Base-by-base conservation (phyloP, 1,284 basidiomycete species). In the Ustilago trichophora region DNA sequence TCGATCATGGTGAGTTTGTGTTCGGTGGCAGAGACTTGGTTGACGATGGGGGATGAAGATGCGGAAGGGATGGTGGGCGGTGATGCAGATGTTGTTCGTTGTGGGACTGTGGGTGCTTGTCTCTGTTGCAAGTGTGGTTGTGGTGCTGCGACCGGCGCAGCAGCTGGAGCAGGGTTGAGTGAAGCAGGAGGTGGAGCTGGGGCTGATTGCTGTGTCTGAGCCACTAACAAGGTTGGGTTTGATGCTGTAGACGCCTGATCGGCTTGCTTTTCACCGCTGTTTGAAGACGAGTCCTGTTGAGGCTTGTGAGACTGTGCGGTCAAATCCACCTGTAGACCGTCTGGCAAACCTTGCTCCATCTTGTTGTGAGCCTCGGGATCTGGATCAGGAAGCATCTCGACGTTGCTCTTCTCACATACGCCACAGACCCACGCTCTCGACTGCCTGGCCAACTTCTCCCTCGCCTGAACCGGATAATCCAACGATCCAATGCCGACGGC, bases 401-500 rank as follows among this genome's bases (percentile, higher is more conserved):
- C 12, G 29, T 66, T 75, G 21, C 43, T 45, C 22, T 36, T 35
- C 7, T 40, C 55, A 43, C 73, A 77, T 3, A 51, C 27, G 0
- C 62, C 42, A 37, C 76, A 76, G 25, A 25, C 57, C 75, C 75
- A 78, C 12, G 6, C n/a, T 8, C 49, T 47, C 18, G 66, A 62
- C 31, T 60, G 55, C 7, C 18, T 25, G 15, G 78, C 78, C 22
- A 80, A 49, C 27, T 89, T 88, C n/a, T 93, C 89, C 19, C 92
- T 89, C 75, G 93, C 90, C 22, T 92, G 92, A 59, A 89, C 90
- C 47, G 93, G 85, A 53, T 91, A 91, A 82, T 95, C 94, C 83
- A 97, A 93, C 0, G 91, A 90, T 78, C 93, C 90, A 3, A 95
- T 85, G 16, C 92, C 94, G 49, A 93, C 87, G 67, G 96, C 93